These are phyloP conservation scores for Fusarium incarnatum DNA, from an alignment of 2,329 filamentous ascomycete species.

Conservation along the genomic window DNA sequence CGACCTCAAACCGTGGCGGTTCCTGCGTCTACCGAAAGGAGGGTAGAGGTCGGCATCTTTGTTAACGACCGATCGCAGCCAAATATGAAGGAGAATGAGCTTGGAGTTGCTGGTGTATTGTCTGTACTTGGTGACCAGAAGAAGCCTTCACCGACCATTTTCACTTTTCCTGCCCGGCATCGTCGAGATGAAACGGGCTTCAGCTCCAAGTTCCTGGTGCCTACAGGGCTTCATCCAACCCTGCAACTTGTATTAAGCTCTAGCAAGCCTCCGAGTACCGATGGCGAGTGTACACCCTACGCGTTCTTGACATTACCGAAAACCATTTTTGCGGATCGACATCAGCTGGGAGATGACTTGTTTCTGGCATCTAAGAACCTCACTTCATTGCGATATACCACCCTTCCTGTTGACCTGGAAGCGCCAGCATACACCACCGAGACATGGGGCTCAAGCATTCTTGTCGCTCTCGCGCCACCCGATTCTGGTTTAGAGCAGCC, in stretches of 20 bases:
- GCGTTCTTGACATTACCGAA: constrained; percentile 86
- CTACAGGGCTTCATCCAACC: constrained; percentile 86
- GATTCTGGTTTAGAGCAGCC: constrained; percentile 50
- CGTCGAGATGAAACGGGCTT: constrained; percentile 69
- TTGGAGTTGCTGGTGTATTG: constrained; percentile 82
- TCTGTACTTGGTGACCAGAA: constrained; percentile 81
- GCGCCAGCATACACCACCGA: constrained; percentile 83
- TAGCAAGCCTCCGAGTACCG: constrained; percentile 61
- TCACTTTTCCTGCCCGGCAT: constrained; percentile 86
- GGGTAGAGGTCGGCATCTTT: constrained; percentile 85
- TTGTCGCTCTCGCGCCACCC: constrained; percentile 78
- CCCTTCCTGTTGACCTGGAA: constrained; percentile 87
- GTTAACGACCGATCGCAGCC: constrained; percentile 68
- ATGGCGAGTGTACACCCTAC: constrained; percentile 76
- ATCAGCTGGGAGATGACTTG: constrained; percentile 81
- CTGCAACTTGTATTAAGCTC: constrained; percentile 74
- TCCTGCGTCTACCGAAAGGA: constrained; percentile 58
- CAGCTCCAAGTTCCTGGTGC: constrained; percentile 71
- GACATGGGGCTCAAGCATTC: constrained; percentile 81
- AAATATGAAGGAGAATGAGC: constrained; percentile 74
- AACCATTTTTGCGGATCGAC: constrained; percentile 85
- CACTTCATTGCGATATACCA: constrained; percentile 72
- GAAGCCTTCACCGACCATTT: constrained; percentile 79
- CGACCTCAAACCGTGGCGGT: constrained; percentile 55
- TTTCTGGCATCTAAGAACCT: constrained; percentile 87